Evolutionary conservation across 352 stramenopile species (phyloP).

Genomic region (Elongisporangium senticosum): DNA sequence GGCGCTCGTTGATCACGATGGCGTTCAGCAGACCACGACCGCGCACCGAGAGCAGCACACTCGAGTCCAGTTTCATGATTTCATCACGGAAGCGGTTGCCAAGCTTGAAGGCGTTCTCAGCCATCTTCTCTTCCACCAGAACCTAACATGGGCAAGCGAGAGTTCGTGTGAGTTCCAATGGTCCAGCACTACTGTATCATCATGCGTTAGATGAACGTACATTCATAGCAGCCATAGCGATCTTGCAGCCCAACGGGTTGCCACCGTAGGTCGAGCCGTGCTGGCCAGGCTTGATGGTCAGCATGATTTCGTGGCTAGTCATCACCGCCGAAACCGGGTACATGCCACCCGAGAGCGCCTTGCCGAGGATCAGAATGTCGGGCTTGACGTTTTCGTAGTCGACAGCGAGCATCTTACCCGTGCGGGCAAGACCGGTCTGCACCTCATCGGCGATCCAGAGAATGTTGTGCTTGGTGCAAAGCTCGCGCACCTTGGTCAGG

Average conservation of each 20-base stretch:
- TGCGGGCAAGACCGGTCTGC: conserved; percentile 95
- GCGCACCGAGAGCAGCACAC: conserved; percentile 79
- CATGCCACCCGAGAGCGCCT: conserved; percentile 96
- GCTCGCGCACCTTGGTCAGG: conserved; percentile 81
- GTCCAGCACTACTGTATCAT: not conserved
- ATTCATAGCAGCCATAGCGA: conserved; percentile 94
- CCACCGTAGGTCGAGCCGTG: conserved; percentile 97
- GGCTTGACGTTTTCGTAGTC: conserved; percentile 96
- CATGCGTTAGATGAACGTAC: conserved; percentile 10
- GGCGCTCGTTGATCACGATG: conserved; percentile 94
- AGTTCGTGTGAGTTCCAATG: not conserved
- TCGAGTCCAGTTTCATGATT: conserved; percentile 74
- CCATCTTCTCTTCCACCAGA: conserved; percentile 95
- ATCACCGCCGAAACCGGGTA: conserved; percentile 98
- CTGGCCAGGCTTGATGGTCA: conserved; percentile 96
- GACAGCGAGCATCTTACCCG: conserved; percentile 94
- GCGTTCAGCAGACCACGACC: conserved; percentile 97
- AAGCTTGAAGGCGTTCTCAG: conserved; percentile 91
- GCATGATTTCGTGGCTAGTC: conserved; percentile 95
- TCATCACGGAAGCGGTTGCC: conserved; percentile 92
- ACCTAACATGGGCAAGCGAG: conserved; percentile 42
- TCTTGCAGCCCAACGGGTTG: conserved; percentile 95
- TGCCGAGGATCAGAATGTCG: conserved; percentile 97
- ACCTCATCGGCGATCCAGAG: conserved; percentile 99
- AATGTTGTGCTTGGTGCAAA: conserved; percentile 98